Evolutionary conservation across 2,329 filamentous ascomycete species (phyloP).

Genomic region (Xylaria polymorpha): DNA sequence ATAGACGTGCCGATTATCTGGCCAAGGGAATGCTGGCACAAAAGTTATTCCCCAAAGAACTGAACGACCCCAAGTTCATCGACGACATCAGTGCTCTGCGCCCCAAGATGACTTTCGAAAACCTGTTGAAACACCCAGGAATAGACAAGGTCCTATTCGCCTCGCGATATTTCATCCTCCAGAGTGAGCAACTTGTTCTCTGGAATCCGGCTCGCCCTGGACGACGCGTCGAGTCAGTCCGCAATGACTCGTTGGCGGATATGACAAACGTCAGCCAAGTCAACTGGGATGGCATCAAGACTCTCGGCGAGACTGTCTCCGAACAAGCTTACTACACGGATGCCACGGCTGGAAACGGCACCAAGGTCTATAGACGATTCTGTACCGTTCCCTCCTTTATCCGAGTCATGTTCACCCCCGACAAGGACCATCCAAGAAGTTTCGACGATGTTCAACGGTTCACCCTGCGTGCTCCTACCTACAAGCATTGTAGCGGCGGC

Average conservation of each 20-base stretch:
- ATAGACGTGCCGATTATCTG: conserved; percentile 2
- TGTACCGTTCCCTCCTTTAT: neutral
- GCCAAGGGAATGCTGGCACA: conserved; percentile 18
- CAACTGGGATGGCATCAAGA: conserved; percentile 14
- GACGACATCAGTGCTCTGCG: neutral
- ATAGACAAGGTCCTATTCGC: conserved; percentile 1
- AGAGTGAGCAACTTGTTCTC: neutral
- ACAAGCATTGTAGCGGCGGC: too few species aligned
- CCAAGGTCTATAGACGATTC: neutral
- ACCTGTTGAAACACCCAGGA: conserved; percentile 13
- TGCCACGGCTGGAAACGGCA: neutral
- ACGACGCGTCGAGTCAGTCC: neutral
- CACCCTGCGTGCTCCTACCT: neutral
- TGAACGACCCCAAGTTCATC: neutral
- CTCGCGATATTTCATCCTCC: neutral
- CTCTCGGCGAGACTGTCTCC: neutral
- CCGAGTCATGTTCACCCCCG: conserved; percentile 12
- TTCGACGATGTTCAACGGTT: conserved; percentile 9
- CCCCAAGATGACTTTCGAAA: conserved; percentile 13
- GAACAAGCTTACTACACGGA: neutral
- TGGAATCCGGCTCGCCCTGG: neutral
- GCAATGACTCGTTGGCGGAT: neutral
- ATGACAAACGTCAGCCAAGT: neutral
- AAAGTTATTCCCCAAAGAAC: conserved; percentile 15
- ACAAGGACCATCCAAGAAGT: neutral